A percentile compares a stretch with the other conserved stretches of the same genome.
Evolutionary conservation across 495 filamentous ascomycete species (phyloP).

Genomic region (Darksidea phi): DNA sequence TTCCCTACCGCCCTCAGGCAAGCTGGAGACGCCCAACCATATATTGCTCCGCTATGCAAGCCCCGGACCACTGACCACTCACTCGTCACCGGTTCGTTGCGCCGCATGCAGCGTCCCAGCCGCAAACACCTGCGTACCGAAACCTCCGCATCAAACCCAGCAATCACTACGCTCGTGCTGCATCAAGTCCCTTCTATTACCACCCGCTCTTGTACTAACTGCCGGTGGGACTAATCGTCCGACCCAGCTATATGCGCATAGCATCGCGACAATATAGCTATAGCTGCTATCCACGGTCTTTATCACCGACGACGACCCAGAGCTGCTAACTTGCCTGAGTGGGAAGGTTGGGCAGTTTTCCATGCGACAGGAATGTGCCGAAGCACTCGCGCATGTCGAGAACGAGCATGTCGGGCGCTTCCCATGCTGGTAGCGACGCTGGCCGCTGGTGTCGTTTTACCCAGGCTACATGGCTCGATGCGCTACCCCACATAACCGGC

Average conservation of each 20-base stretch:
- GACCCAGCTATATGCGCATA: slow-evolving; percentile 33
- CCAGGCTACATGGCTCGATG: slow-evolving; percentile 38
- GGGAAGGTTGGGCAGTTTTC: slow-evolving; percentile 23
- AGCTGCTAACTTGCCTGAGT: slow-evolving; percentile 6
- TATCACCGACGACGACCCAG: neutral
- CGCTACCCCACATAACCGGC: slow-evolving; percentile 39
- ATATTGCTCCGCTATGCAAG: slow-evolving; percentile 16
- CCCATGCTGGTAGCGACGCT: slow-evolving; percentile 40
- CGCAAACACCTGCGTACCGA: neutral
- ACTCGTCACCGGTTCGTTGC: slow-evolving; percentile 1
- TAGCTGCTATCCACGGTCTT: slow-evolving; percentile 26
- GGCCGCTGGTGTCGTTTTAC: slow-evolving; percentile 38
- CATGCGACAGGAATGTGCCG: slow-evolving; percentile 21
- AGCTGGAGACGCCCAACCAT: slow-evolving; percentile 20
- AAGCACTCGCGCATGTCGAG: slow-evolving; percentile 42
- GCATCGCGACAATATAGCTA: slow-evolving; percentile 26
- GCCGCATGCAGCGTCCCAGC: slow-evolving; percentile 5
- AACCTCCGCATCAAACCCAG: neutral
- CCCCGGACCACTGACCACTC: neutral
- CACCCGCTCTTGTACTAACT: neutral
- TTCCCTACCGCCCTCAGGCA: slow-evolving; percentile 11
- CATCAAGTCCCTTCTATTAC: neutral
- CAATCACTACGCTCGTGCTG: neutral
- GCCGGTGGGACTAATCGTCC: slow-evolving; percentile 18
- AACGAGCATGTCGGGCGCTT: slow-evolving; percentile 41